Percentiles rank a stretch among this genome's conserved stretches.
Evolutionary conservation across 495 filamentous ascomycete genomes (phyloP).

Genomic region (Podospora pseudocomata): DNA sequence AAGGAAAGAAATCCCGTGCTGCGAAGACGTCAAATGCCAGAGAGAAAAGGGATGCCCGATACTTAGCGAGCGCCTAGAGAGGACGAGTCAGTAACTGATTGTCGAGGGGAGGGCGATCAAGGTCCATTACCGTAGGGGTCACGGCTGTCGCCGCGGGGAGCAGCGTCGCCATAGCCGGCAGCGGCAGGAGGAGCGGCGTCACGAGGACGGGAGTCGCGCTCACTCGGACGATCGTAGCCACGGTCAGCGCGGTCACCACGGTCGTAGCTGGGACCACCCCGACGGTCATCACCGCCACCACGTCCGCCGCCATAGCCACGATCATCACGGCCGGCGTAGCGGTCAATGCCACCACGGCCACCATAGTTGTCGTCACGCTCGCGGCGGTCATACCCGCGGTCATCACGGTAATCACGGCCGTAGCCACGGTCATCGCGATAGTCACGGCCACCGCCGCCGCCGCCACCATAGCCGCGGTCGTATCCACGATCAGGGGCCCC

Average conservation of each 20-base stretch:
- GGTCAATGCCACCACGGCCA: constrained; percentile 46
- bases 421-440: constrained; percentile 44
- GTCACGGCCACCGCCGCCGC: constrained; percentile 50
- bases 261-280: constrained; percentile 50
- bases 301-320: constrained; percentile 37
- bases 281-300: constrained; percentile 50
- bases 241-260: constrained; percentile 55
- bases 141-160: constrained; percentile 59
- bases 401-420: constrained; percentile 52
- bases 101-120: background rate
- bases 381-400: constrained; percentile 60
- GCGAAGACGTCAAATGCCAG: constrained; percentile 21
- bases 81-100: background rate
- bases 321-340: constrained; percentile 45
- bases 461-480: constrained; percentile 47
- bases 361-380: constrained; percentile 54
- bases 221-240: constrained; percentile 49
- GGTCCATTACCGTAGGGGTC: constrained; percentile 37
- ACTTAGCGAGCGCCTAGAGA: constrained; percentile 21
- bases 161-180: constrained; percentile 54
- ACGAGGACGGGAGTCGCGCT: constrained; percentile 46
- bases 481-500: constrained; percentile 48
- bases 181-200: constrained; percentile 46
- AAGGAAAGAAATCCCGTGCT: constrained; percentile 28
- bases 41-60: constrained; percentile 1